Percentiles rank a stretch among this genome's conserved stretches.
phyloP scores from a whole-genome alignment of 768 basidiomycete genomes.

The Leucosporidium yakuticum region DNA sequence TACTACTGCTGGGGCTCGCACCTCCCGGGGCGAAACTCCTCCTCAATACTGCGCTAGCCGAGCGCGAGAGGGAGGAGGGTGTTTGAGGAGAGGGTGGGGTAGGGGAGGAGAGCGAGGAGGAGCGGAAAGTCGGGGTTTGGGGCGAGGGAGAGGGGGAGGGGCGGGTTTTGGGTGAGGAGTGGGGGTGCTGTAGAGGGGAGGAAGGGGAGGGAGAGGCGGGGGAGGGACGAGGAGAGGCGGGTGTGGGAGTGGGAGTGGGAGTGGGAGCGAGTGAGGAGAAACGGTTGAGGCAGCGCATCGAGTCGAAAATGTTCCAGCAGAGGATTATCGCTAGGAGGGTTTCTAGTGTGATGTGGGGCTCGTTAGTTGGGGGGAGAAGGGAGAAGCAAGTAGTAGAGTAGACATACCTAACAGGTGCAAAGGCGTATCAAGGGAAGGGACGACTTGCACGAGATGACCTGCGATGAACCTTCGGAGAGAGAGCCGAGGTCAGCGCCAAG shows the following conservation, averaged over 20 bases:
- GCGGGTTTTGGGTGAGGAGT: slow-evolving; percentile 25
- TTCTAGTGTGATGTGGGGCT: background rate
- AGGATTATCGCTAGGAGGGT: slow-evolving; percentile 24
- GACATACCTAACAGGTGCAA: slow-evolving; percentile 19
- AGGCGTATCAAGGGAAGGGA: slow-evolving; percentile 23
- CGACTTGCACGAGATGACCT: slow-evolving; percentile 21
- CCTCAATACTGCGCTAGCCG: background rate
- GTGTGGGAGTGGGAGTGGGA: background rate
- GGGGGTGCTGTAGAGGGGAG: background rate
- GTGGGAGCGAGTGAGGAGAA: slow-evolving; percentile 26
- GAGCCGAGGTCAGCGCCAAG: too few species aligned
- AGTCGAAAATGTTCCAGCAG: slow-evolving; percentile 32
- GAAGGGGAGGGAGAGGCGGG: background rate
- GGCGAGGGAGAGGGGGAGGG: slow-evolving; percentile 11
- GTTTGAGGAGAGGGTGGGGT: slow-evolving; percentile 22
- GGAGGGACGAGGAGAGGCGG: background rate
- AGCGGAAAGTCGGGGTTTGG: background rate
- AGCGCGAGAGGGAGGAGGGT: background rate
- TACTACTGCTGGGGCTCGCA: too few species aligned
- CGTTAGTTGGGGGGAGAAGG: background rate
- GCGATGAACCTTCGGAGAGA: slow-evolving; percentile 10
- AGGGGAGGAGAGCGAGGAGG: slow-evolving; percentile 12
- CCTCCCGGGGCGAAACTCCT: too few species aligned
- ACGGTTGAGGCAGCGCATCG: slow-evolving; percentile 17
- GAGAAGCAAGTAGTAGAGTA: accelerated